phyloP scores from a whole-genome alignment of 202 grass and related monocot species.

The Schoenoplectus triqueter region DNA sequence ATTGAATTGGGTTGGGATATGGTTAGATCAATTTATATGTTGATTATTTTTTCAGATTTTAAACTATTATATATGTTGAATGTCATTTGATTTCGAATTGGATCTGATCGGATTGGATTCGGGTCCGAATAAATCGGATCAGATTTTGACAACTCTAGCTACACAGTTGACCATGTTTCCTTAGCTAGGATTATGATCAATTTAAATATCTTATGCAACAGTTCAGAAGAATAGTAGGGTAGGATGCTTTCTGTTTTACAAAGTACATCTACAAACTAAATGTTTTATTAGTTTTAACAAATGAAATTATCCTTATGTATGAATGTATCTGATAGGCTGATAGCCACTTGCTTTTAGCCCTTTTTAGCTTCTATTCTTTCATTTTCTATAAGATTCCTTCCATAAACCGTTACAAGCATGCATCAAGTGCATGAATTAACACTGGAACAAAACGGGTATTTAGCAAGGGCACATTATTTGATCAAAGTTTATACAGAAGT shows the following conservation, averaged over 20 bases:
- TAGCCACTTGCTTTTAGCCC: neutral
- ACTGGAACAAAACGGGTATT: neutral
- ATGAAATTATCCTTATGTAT: neutral
- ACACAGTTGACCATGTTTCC: too few relatives aligned
- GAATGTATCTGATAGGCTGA: neutral
- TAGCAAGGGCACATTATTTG: too few relatives aligned
- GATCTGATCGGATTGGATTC: too few relatives aligned
- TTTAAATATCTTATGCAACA: neutral
- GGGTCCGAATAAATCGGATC: too few relatives aligned
- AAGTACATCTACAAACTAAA: neutral
- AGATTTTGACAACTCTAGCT: too few relatives aligned
- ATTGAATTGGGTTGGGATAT: too few relatives aligned
- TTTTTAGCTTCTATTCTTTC: slow-evolving; percentile 30
- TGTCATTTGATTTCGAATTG: too few relatives aligned
- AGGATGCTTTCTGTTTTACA: neutral
- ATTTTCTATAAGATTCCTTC: slow-evolving; percentile 5
- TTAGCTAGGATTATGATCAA: neutral
- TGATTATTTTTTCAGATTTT: too few relatives aligned
- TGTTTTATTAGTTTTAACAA: slow-evolving; percentile 17
- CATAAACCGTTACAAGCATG: slow-evolving; percentile 36
- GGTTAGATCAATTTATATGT: too few relatives aligned
- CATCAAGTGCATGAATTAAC: slow-evolving; percentile 19
- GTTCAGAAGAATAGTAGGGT: neutral
- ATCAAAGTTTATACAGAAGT: too few relatives aligned
- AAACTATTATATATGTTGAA: too few relatives aligned